Evolutionary conservation across 129 eudicot species (phyloP).

Genomic region (Glebionis coronaria): DNA sequence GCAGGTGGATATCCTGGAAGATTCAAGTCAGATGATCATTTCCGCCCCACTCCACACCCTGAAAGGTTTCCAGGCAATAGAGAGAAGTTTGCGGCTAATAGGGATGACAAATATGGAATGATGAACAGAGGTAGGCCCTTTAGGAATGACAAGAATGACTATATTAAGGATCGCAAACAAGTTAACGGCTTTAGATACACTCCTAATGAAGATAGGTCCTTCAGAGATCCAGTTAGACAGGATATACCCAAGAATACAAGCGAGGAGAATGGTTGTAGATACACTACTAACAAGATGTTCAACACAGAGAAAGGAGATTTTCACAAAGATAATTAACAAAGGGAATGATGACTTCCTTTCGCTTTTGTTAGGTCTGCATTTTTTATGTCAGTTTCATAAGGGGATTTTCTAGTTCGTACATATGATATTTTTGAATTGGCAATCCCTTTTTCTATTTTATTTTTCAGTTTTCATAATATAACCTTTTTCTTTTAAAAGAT

Average conservation of each 20-base stretch:
- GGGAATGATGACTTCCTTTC: constrained; percentile 29
- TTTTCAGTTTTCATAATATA: background rate
- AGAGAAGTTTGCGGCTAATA: constrained; percentile 26
- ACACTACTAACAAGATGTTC: constrained; percentile 30
- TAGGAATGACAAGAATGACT: constrained; percentile 35
- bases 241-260: constrained; percentile 1
- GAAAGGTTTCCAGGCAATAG: constrained; percentile 47
- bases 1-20: constrained; percentile 36
- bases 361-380: constrained; percentile 26
- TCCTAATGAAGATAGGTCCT: constrained; percentile 29
- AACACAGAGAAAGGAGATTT: constrained; percentile 31
- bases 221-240: background rate
- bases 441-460: constrained; percentile 15
- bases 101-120: constrained; percentile 19
- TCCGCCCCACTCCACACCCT: constrained; percentile 43
- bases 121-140: constrained; percentile 38
- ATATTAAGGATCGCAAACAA: constrained; percentile 16
- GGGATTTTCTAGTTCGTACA: constrained; percentile 38
- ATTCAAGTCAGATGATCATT: constrained; percentile 39
- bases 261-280: constrained; percentile 28
- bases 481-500: background rate
- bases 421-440: constrained; percentile 28
- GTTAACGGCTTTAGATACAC: constrained; percentile 1
- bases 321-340: constrained; percentile 27
- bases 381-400: constrained; percentile 31